A percentile compares a stretch with the other conserved stretches of the same genome.
Evolutionary conservation across 345 rosid species (phyloP).

Genomic region (Adansonia digitata): DNA sequence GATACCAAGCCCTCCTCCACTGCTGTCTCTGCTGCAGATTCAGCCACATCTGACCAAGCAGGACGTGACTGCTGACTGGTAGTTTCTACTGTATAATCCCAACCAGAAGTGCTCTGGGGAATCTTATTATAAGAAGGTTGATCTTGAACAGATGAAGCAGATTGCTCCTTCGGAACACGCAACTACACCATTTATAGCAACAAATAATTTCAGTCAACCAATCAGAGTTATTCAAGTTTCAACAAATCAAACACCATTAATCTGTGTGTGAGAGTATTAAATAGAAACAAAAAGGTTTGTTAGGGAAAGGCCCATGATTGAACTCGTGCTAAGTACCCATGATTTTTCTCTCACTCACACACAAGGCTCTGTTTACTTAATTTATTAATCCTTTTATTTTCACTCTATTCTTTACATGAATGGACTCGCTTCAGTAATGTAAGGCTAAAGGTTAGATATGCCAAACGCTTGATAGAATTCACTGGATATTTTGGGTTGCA

Average conservation of each 20-base stretch:
- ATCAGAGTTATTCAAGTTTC: not conserved
- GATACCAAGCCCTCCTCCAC: constrained; percentile 40
- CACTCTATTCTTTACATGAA: not conserved
- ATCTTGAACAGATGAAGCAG: constrained; percentile 38
- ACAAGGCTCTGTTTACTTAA: not conserved
- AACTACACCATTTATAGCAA: constrained; percentile 36
- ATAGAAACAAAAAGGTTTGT: not conserved
- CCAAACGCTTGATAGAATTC: not conserved
- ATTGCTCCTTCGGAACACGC: constrained; percentile 58
- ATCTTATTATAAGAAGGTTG: constrained; percentile 46
- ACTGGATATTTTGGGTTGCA: not conserved
- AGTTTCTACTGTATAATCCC: constrained; percentile 45
- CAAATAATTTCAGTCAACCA: constrained; percentile 1
- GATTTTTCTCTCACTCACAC: not conserved
- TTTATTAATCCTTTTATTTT: not conserved
- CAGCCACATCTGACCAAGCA: constrained; percentile 38
- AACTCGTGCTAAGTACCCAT: not conserved
- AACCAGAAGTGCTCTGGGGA: constrained; percentile 54
- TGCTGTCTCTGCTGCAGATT: constrained; percentile 39
- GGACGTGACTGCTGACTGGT: constrained; percentile 48
- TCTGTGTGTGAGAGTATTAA: not conserved
- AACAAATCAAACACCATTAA: not conserved
- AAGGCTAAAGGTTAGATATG: not conserved
- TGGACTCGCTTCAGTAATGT: not conserved
- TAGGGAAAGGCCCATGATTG: not conserved